Evolutionary conservation across 208 protist genomes (phyloP).

Genomic region (Leishmania aethiopica): DNA sequence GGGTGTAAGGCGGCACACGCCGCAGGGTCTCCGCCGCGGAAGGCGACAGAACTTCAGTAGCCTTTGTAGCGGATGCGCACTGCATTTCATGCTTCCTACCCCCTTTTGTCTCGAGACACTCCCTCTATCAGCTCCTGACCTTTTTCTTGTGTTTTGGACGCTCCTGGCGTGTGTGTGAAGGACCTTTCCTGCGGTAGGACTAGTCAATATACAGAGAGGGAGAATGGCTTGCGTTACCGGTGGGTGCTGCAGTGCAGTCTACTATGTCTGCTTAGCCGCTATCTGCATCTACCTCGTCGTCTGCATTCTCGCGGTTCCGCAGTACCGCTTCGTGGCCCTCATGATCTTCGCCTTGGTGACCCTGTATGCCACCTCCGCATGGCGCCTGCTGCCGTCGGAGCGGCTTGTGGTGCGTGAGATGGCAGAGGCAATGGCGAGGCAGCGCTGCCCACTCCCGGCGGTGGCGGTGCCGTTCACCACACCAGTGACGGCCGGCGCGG

Average conservation of each 20-base stretch:
- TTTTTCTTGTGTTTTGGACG: not conserved
- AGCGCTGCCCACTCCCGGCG: slow-evolving; percentile 6
- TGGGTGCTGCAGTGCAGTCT: slow-evolving; percentile 15
- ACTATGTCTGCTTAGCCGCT: slow-evolving; percentile 20
- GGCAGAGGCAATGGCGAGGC: slow-evolving; percentile 23
- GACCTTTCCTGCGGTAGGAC: not conserved
- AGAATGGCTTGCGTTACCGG: not conserved
- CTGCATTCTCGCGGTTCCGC: slow-evolving; percentile 17
- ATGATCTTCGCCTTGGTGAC: slow-evolving; percentile 18
- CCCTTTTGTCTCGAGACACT: not conserved
- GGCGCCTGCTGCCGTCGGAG: slow-evolving; percentile 34
- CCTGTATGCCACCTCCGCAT: slow-evolving; percentile 22
- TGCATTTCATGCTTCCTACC: not conserved
- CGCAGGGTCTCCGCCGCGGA: not conserved
- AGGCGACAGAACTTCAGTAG: not conserved
- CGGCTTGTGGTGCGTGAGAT: slow-evolving; percentile 6
- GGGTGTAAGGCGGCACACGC: not conserved
- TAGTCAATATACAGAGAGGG: not conserved
- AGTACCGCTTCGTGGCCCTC: slow-evolving; percentile 29
- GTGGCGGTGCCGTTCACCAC: not conserved
- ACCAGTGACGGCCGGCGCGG: not conserved
- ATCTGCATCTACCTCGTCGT: slow-evolving; percentile 28
- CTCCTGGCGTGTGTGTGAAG: not conserved
- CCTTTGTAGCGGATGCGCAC: not conserved
- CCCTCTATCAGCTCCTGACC: not conserved